phyloP scores from a whole-genome alignment of 495 filamentous ascomycete genomes.

The Cryomyces antarcticus region DNA sequence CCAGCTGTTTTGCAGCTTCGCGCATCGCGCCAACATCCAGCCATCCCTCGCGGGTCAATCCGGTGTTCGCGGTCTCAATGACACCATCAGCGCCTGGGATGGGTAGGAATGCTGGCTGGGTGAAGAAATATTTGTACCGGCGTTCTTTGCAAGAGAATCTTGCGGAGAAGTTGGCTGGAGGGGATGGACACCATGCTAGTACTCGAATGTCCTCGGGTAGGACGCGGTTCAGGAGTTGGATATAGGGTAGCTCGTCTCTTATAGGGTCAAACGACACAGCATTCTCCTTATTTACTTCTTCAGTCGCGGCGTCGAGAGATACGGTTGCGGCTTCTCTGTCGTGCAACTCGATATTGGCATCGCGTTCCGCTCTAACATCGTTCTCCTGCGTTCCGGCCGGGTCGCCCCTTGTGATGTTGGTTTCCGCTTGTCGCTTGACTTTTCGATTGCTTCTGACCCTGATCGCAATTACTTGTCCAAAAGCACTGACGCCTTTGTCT shows the following conservation, averaged over 20 bases:
- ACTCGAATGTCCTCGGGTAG: constrained; percentile 78
- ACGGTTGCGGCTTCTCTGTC: not conserved
- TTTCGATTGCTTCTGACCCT: constrained; percentile 62
- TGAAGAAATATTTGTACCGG: constrained; percentile 92
- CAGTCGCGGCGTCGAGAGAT: not conserved
- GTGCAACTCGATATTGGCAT: not conserved
- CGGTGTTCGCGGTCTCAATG: not conserved
- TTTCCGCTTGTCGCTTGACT: constrained; percentile 8
- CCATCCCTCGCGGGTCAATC: constrained; percentile 24
- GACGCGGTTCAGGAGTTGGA: constrained; percentile 59
- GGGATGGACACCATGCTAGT: constrained; percentile 79
- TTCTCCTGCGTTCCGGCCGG: constrained; percentile 3
- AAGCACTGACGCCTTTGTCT: constrained; percentile 83
- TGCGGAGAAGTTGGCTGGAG: constrained; percentile 62
- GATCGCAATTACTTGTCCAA: constrained; percentile 82
- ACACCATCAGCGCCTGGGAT: constrained; percentile 15
- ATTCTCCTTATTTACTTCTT: constrained; percentile 12
- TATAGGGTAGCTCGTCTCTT: constrained; percentile 66
- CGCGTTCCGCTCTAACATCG: constrained; percentile 4
- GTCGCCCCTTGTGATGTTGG: not conserved
- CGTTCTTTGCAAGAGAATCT: constrained; percentile 84
- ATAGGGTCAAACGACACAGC: constrained; percentile 47
- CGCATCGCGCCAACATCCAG: constrained; percentile 78
- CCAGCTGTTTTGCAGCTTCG: constrained; percentile 52
- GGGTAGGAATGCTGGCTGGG: constrained; percentile 67